Conservation (phyloP, 192 early-diverging fungal species). For the Piromyces sp. region DNA sequence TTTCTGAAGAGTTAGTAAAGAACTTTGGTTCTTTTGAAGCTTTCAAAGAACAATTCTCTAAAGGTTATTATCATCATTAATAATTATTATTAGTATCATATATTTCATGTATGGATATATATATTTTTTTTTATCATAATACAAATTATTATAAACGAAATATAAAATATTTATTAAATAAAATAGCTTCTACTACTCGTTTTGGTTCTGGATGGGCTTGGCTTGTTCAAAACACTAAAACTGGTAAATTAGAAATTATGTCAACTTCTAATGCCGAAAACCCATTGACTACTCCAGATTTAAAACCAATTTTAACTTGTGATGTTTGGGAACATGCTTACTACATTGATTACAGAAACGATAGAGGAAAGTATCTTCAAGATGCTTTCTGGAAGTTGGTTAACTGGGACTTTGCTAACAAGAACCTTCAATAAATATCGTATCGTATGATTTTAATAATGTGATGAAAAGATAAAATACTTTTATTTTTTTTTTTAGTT, state of each 20-base stretch:
- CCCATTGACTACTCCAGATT: constrained; percentile 8
- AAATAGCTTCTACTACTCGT: constrained; percentile 14
- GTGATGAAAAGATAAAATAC: no score
- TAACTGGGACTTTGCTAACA: constrained; percentile 19
- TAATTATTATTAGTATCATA: no score
- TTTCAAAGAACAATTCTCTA: not conserved
- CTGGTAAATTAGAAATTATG: constrained; percentile 15
- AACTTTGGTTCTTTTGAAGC: not conserved
- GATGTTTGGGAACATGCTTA: constrained; percentile 23
- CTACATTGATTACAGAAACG: constrained; percentile 20
- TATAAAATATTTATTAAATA: no score
- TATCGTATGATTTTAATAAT: no score
- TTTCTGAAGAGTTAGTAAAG: not conserved
- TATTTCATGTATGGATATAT: no score
- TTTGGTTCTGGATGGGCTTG: constrained; percentile 24
- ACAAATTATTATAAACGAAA: no score
- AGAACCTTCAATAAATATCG: constrained; percentile 2
- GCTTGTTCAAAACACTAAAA: constrained; percentile 14
- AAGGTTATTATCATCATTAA: not conserved
- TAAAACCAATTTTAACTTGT: constrained; percentile 14
- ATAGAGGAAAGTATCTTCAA: constrained; percentile 12
- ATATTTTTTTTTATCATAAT: no score
- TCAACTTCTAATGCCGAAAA: constrained; percentile 17
- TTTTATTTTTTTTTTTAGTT: no score
- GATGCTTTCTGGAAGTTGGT: constrained; percentile 13